Evolutionary conservation across 768 basidiomycete species (phyloP), one percentile per base, ranked within the genome.

Genomic region (Rhizopogon sp.): DNA sequence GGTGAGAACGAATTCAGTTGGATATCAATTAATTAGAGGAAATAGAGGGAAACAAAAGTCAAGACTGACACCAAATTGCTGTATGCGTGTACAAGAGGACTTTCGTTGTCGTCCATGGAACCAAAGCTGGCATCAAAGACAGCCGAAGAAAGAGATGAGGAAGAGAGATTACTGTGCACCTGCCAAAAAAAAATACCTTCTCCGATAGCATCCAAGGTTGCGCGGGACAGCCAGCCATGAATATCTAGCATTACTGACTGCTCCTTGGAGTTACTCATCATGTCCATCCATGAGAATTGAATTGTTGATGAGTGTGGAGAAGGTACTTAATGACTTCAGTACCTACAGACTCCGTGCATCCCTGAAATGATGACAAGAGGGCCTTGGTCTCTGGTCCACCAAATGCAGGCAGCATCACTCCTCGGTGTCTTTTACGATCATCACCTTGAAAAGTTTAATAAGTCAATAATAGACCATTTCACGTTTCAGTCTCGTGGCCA

Each of bases 361-460:
- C 70, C 39, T 67, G 72, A 66, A 83, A 83, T 47, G 82, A 69
- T 22, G 73, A 68, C 9, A 82, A 70, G 56, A 79, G 80, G 1
- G 80, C 71, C 52, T 74, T 81, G 29, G 75, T 72, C 58, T 82
- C 79, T 0, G 76, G 74, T 8, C 66, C 72, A 52, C 81, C 80
- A 56, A 84, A 83, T 3, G 78, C 81, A 3, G 81, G 81, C 47
- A 79, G 69, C 72, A 82, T 76, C 20, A 80, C 72, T 57, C 73
- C 80, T 55, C 79, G 68, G 52, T 83, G 80, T 43, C 82, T 73
- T 61, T 70, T 79, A 56, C 83, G 83, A 35, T 68, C 74, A 17
- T 74, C 68, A 1, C 75, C 68, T 69, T 44, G 3, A 9, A 43
- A 50, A 37, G 3, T 40, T 40, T 6, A 31, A 33, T 4, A 17